Conservation (phyloP, 495 filamentous ascomycete species). For the Talaromyces thailandensis region DNA sequence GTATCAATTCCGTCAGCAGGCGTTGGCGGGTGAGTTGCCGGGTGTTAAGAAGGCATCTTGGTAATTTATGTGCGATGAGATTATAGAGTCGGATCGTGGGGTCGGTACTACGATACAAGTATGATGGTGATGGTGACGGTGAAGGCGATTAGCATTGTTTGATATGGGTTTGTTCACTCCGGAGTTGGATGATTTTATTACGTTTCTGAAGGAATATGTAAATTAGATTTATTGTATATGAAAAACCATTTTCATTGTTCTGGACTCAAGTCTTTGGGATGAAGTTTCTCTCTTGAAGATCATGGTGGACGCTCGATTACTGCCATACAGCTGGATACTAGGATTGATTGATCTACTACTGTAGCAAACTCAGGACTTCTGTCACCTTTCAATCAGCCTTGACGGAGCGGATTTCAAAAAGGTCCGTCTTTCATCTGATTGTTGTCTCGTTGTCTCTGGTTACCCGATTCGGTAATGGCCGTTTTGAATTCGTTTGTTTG, state of each 20-base stretch:
- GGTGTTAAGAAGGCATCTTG: slow-evolving; percentile 95
- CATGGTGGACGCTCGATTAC: no score
- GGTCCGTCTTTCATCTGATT: neutral
- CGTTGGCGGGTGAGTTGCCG: slow-evolving; percentile 77
- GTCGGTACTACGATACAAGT: neutral
- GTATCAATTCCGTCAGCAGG: slow-evolving; percentile 89
- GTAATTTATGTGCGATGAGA: slow-evolving; percentile 30
- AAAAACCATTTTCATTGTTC: neutral
- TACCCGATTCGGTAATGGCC: neutral
- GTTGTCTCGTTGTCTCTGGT: neutral
- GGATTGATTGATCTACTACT: neutral
- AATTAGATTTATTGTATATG: neutral
- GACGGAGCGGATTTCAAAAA: neutral
- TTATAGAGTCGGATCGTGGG: neutral
- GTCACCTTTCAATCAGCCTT: neutral
- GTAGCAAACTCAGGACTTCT: neutral
- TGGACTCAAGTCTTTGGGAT: neutral
- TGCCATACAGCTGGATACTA: no score
- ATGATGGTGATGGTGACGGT: neutral
- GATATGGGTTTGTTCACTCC: neutral
- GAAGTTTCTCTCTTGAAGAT: no score
- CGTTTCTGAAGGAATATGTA: neutral
- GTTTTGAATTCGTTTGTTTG: neutral
- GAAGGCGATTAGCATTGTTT: neutral
- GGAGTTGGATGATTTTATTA: neutral